Conservation (phyloP, 208 protist genomes). For the Trypanosomatidae sp. region DNA sequence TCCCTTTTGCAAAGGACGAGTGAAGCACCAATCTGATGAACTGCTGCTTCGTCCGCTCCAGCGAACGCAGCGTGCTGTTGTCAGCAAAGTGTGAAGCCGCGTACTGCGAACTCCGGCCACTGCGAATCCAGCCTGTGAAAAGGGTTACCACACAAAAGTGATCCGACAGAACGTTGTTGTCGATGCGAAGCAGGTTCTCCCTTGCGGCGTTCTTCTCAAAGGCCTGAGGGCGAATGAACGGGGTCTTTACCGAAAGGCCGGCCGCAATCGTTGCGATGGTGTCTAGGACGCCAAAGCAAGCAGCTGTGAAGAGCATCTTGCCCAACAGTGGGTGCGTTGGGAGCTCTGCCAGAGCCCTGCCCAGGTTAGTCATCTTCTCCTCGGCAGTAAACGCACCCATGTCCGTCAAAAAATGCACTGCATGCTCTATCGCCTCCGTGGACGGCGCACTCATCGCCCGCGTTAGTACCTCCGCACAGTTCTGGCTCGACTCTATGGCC, state of each 20-base stretch:
- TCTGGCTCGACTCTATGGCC: constrained; percentile 73
- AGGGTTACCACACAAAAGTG: constrained; percentile 74
- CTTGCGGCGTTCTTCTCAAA: constrained; percentile 43
- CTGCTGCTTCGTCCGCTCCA: constrained; percentile 83
- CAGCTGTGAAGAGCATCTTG: constrained; percentile 91
- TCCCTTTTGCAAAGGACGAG: constrained; percentile 57
- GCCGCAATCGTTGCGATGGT: constrained; percentile 87
- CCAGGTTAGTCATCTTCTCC: constrained; percentile 80
- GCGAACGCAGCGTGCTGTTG: constrained; percentile 61
- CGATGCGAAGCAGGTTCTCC: constrained; percentile 48
- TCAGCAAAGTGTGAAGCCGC: constrained; percentile 73
- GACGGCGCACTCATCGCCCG: constrained; percentile 77
- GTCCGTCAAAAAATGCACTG: constrained; percentile 78
- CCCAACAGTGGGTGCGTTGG: constrained; percentile 88
- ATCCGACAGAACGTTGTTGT: constrained; percentile 66
- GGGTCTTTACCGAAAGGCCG: constrained; percentile 79
- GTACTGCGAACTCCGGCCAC: constrained; percentile 58
- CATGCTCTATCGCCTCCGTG: constrained; percentile 54
- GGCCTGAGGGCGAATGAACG: constrained; percentile 71
- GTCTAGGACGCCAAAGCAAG: constrained; percentile 87
- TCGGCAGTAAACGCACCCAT: constrained; percentile 82
- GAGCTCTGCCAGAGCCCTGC: constrained; percentile 75
- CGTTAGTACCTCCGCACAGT: constrained; percentile 71
- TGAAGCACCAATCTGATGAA: constrained; percentile 67
- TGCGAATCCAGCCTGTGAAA: constrained; percentile 69